Evolutionary conservation across 164 flowering plant species (phyloP), one percentile per base, ranked within the genome.

Genomic region (Litsea cubeba): DNA sequence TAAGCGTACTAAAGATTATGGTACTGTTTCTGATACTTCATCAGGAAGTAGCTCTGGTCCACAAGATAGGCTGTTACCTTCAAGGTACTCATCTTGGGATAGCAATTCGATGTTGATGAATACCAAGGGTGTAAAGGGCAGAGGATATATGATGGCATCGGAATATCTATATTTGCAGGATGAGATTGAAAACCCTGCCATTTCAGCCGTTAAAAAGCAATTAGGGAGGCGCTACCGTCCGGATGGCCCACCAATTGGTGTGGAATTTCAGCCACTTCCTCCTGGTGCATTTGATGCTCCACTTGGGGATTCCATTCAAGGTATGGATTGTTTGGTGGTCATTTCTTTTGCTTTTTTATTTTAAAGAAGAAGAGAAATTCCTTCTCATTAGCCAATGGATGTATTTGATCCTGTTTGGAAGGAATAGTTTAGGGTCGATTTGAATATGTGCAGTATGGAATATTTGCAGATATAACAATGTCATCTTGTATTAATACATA

Each of bases 181-280:
- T 28, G 88, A 84, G 24, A 77, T 81, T 73, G 99, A 90, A 78
- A 87, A 90, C 83, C 85, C 86, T 81, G 95, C 94, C 73, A 88
- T 93, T 69, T 82, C 88, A 76, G 88, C 93, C 75, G 99, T 93
- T 5, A 95, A 87, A 84, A 87, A 82, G 81, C 95, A 90, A 80
- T 78, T 95, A 50, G 99, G 99, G 28, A 86, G 85, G 76, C 80
- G 83, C 66, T 95, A 89, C 73, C 73, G 79, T 22, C 88, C 84
- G 76, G 94, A 95, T 85, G 99, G 99, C 72, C 99, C 99, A 40
- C 87, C 80, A 15, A 90, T 95, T 69, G 93, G 91, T 66, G 76
- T 89, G 71, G 88, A 89, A 51, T 95, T 95, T 82, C 84, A 95
- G 60, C 84, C 88, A 24, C 93, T 92, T 80, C 99, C 99, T 62